Evolutionary conservation across 202 grass and related monocot species (phyloP).

Genomic region (Panicum hallii): DNA sequence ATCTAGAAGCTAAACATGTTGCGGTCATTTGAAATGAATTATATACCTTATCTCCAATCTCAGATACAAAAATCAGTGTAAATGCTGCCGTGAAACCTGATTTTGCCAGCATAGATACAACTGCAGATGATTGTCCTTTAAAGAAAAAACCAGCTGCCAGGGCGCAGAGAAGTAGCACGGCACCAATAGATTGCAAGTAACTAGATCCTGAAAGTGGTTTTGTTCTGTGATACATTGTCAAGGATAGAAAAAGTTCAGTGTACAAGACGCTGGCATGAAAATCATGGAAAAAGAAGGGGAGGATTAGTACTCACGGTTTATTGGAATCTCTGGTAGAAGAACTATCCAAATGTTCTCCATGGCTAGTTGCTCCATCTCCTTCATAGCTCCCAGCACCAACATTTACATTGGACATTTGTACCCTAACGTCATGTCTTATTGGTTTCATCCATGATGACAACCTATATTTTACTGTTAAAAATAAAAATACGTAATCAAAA

Average conservation of each 20-base stretch:
- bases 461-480: constrained; percentile 42
- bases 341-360: constrained; percentile 44
- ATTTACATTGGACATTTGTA: constrained; percentile 64
- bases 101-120: constrained; percentile 72
- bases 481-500: constrained; percentile 1
- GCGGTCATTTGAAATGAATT: constrained; percentile 1
- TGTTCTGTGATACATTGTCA: constrained; percentile 44
- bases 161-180: constrained; percentile 59
- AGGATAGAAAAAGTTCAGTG: constrained; percentile 24
- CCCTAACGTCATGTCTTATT: constrained; percentile 48
- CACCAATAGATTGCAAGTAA: constrained; percentile 64
- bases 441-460: constrained; percentile 50
- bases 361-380: constrained; percentile 47
- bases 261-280: background rate
- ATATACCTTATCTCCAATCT: constrained; percentile 95
- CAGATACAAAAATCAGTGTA: constrained; percentile 90
- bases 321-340: constrained; percentile 55
- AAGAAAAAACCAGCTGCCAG: constrained; percentile 63
- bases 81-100: constrained; percentile 97
- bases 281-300: constrained; percentile 9
- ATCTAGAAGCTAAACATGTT: background rate
- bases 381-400: constrained; percentile 75
- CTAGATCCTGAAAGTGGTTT: constrained; percentile 46
- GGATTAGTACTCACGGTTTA: constrained; percentile 52
- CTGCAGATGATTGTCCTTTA: constrained; percentile 75